phyloP scores from a whole-genome alignment of 2,329 filamentous ascomycete species.

The Apiospora koreana region DNA sequence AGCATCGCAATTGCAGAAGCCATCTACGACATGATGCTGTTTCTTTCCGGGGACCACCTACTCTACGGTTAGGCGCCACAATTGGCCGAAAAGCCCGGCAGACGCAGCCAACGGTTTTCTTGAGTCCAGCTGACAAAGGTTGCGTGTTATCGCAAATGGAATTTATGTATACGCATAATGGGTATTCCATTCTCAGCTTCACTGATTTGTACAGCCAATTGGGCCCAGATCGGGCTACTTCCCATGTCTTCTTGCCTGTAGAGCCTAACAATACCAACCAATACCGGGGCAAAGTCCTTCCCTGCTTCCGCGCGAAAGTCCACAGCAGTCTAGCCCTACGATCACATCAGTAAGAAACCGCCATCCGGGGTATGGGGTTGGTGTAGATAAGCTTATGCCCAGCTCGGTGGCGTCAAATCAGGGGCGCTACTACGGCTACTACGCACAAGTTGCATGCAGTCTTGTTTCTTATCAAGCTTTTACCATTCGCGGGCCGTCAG shows the following conservation, averaged over 20 bases:
- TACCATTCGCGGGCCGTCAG: not conserved
- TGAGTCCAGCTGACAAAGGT: not conserved
- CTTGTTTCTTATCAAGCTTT: not conserved
- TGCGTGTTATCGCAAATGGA: not conserved
- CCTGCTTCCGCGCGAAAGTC: not conserved
- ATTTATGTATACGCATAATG: not conserved
- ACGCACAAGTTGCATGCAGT: not conserved
- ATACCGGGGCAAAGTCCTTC: not conserved
- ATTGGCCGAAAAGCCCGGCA: not conserved
- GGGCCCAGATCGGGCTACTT: too few species aligned
- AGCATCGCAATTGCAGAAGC: not conserved
- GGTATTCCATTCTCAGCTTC: not conserved
- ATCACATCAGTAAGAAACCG: not conserved
- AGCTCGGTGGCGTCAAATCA: not conserved
- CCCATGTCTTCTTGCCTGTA: not conserved
- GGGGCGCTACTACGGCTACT: not conserved
- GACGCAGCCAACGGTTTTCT: not conserved
- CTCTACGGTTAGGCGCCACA: not conserved
- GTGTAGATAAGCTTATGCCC: slow-evolving; percentile 3
- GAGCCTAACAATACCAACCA: not conserved
- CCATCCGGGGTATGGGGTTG: not conserved
- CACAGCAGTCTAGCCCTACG: not conserved
- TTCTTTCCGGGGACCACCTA: not conserved
- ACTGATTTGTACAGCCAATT: not conserved
- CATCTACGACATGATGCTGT: not conserved